phyloP scores from a whole-genome alignment of 345 rosid species.

The Erodium maritimum region DNA sequence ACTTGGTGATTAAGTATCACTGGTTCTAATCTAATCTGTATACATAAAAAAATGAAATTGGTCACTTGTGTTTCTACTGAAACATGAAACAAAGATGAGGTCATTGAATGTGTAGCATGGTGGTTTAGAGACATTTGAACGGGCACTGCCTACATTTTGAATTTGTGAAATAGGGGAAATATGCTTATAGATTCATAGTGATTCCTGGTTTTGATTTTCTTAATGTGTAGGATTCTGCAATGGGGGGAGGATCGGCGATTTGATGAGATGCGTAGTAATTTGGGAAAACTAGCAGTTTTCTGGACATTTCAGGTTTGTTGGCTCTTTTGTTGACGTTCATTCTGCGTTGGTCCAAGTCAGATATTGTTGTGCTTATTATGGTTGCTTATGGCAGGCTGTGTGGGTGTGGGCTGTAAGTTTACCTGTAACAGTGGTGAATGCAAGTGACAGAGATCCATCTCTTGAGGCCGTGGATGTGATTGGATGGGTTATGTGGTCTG shows the following conservation, averaged over 20 bases:
- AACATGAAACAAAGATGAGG: not conserved
- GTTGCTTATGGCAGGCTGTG: conserved; percentile 42
- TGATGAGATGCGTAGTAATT: conserved; percentile 69
- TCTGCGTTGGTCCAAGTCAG: not conserved
- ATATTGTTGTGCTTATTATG: not conserved
- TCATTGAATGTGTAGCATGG: not conserved
- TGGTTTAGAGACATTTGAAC: no score
- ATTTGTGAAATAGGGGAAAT: not conserved
- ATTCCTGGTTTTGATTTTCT: not conserved
- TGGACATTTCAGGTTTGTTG: conserved; percentile 70
- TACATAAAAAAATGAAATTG: no score
- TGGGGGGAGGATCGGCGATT: conserved; percentile 96
- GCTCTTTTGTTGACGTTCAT: not conserved
- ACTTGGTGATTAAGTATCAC: not conserved
- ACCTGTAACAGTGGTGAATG: conserved; percentile 81
- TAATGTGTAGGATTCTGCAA: conserved; percentile 51
- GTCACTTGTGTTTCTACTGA: not conserved
- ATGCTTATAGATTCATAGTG: not conserved
- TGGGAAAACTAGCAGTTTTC: conserved; percentile 63
- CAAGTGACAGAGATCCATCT: conserved; percentile 56
- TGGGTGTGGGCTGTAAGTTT: conserved; percentile 96
- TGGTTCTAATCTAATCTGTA: no score
- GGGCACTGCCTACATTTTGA: no score
- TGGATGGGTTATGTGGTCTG: conserved; percentile 81
- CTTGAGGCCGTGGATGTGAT: conserved; percentile 51